These are phyloP conservation scores for Trichophaea hybrida DNA, from an alignment of 2,329 filamentous ascomycete genomes.

Conservation along the genomic window DNA sequence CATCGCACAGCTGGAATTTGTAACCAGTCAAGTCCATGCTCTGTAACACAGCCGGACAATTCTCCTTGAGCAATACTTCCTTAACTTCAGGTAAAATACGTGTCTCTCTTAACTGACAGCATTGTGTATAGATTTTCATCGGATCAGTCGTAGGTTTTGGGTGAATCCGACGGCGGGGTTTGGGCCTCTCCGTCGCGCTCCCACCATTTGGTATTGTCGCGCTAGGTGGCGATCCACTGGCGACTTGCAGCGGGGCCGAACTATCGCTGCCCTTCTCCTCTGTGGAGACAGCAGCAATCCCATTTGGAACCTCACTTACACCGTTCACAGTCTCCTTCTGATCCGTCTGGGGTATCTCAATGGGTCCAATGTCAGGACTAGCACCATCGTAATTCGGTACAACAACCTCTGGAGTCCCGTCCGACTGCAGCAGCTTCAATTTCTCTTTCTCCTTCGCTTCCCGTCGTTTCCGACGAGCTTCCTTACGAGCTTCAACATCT, in stretches of 20 bases:
- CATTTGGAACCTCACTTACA: background rate
- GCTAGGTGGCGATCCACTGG: background rate
- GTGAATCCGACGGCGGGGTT: slow-evolving; percentile 38
- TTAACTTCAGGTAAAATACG: slow-evolving; percentile 84
- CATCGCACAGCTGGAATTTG: slow-evolving; percentile 65
- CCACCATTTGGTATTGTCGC: no score
- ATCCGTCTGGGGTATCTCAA: slow-evolving; percentile 35
- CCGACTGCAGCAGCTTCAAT: background rate
- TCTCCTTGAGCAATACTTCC: slow-evolving; percentile 49
- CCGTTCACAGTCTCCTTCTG: slow-evolving; percentile 30
- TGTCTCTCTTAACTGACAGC: slow-evolving; percentile 85
- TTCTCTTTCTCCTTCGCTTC: slow-evolving; percentile 48
- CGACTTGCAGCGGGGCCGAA: background rate
- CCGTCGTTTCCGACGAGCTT: slow-evolving; percentile 31
- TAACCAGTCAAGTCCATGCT: slow-evolving; percentile 73
- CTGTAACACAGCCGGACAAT: slow-evolving; percentile 12
- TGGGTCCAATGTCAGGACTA: slow-evolving; percentile 33
- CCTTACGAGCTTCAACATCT: slow-evolving; percentile 34
- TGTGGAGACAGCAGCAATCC: slow-evolving; percentile 21
- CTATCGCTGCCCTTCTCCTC: slow-evolving; percentile 22
- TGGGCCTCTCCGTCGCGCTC: slow-evolving; percentile 19
- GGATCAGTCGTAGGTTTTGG: slow-evolving; percentile 75
- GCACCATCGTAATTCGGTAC: slow-evolving; percentile 27
- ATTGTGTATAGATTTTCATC: slow-evolving; percentile 79
- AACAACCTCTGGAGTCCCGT: slow-evolving; percentile 28